phyloP scores from a whole-genome alignment of 2,329 filamentous ascomycete species.

The Pseudogymnoascus sp. region DNA sequence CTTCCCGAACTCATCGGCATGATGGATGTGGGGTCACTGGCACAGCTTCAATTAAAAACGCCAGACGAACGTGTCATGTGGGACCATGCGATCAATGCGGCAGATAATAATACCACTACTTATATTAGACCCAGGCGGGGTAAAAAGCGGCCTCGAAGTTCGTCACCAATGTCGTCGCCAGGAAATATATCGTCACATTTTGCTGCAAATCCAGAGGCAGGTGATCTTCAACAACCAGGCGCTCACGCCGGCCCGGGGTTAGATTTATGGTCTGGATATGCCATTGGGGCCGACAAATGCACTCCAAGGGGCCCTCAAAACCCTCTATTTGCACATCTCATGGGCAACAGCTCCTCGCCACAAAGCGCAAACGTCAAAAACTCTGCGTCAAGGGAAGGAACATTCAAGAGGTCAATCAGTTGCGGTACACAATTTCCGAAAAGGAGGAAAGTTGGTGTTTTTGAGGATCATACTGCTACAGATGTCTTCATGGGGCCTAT shows the following conservation, averaged over 20 bases:
- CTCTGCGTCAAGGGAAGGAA: constrained; percentile 35
- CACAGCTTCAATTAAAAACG: constrained; percentile 41
- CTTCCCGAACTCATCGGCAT: constrained; percentile 49
- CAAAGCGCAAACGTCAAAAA: constrained; percentile 41
- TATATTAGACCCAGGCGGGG: constrained; percentile 37
- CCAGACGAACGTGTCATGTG: constrained; percentile 55
- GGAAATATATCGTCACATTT: constrained; percentile 30
- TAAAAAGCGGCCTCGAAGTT: constrained; percentile 62
- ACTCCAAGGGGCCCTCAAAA: constrained; percentile 31
- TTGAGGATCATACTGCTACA: constrained; percentile 26
- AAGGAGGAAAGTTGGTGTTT: constrained; percentile 49
- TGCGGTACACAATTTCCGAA: constrained; percentile 67
- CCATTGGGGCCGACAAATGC: constrained; percentile 35
- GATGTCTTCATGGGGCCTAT: constrained; percentile 28
- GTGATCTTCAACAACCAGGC: constrained; percentile 51
- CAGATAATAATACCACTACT: constrained; percentile 35
- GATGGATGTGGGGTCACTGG: constrained; percentile 32
- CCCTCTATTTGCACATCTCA: constrained; percentile 53
- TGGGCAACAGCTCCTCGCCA: constrained; percentile 59
- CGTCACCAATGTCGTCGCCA: constrained; percentile 62
- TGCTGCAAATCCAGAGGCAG: constrained; percentile 23
- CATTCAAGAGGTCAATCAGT: constrained; percentile 56
- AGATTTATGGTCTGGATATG: constrained; percentile 71
- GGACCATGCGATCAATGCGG: constrained; percentile 40
- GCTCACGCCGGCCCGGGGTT: constrained; percentile 63